Conservation (phyloP, 768 basidiomycete species). For the Suillus occidentalis region DNA sequence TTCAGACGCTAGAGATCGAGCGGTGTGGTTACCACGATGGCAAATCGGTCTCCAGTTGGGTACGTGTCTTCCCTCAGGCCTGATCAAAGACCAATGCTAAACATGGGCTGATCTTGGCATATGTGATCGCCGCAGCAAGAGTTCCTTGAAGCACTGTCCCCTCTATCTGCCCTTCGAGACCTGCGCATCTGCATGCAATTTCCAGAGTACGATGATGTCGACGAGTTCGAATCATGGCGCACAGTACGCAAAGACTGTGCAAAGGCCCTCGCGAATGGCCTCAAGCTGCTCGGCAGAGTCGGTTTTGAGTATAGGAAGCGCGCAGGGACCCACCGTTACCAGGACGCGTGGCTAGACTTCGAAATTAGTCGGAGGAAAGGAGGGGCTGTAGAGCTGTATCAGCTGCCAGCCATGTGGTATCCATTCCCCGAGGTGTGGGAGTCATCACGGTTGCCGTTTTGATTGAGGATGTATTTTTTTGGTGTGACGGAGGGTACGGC, state of each 20-base stretch:
- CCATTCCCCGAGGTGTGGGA: constrained; percentile 37
- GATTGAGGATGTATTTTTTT: constrained; percentile 2
- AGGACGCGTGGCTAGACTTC: constrained; percentile 38
- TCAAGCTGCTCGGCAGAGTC: constrained; percentile 33
- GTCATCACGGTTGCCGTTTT: constrained; percentile 24
- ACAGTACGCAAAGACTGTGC: constrained; percentile 29
- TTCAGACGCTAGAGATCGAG: constrained; percentile 35
- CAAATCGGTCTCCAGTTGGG: constrained; percentile 35
- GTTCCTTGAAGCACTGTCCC: constrained; percentile 32
- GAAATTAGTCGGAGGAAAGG: constrained; percentile 17
- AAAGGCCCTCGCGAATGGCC: constrained; percentile 26
- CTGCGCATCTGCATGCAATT: constrained; percentile 38
- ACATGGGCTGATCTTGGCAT: constrained; percentile 28
- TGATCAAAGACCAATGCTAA: constrained; percentile 13
- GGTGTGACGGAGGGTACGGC: background rate
- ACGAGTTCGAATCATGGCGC: constrained; percentile 34
- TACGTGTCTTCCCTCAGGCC: constrained; percentile 27
- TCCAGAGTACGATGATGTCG: constrained; percentile 33
- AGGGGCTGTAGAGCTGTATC: constrained; percentile 19
- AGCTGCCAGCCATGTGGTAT: constrained; percentile 32
- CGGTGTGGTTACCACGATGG: constrained; percentile 38
- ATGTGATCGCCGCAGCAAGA: constrained; percentile 33
- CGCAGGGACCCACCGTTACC: constrained; percentile 35
- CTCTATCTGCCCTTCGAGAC: constrained; percentile 28
- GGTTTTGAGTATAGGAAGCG: constrained; percentile 39